phyloP scores from a whole-genome alignment of 345 rosid species.

The Microcos paniculata region DNA sequence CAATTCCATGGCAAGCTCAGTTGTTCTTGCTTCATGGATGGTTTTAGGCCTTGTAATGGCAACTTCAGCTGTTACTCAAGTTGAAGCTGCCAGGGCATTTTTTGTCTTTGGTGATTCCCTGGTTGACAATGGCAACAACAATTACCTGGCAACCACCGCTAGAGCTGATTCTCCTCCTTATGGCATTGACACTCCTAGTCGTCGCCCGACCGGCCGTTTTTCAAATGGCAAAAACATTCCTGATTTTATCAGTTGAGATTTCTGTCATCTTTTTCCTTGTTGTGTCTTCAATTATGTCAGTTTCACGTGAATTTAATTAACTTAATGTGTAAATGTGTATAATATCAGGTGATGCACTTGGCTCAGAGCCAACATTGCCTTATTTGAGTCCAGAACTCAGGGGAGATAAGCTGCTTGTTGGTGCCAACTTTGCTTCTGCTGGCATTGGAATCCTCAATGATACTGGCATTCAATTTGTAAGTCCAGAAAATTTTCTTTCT shows the following conservation, averaged over 20 bases:
- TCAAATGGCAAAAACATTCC: slow-evolving; percentile 88
- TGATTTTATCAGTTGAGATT: slow-evolving; percentile 64
- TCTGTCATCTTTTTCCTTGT: background rate
- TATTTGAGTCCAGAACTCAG: slow-evolving; percentile 68
- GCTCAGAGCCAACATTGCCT: slow-evolving; percentile 67
- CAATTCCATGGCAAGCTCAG: slow-evolving; percentile 22
- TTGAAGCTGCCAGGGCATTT: slow-evolving; percentile 45
- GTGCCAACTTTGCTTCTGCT: slow-evolving; percentile 97
- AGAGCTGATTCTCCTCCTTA: slow-evolving; percentile 78
- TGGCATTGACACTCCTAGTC: slow-evolving; percentile 79
- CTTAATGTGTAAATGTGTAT: background rate
- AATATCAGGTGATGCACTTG: slow-evolving; percentile 59
- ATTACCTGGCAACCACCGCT: slow-evolving; percentile 71
- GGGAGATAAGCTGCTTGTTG: slow-evolving; percentile 59
- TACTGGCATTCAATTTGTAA: slow-evolving; percentile 88
- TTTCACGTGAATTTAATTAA: background rate
- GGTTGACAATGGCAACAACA: slow-evolving; percentile 79
- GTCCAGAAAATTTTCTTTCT: slow-evolving; percentile 9
- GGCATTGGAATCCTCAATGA: slow-evolving; percentile 93
- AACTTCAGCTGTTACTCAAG: slow-evolving; percentile 25
- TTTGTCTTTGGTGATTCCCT: slow-evolving; percentile 74
- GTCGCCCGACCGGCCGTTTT: slow-evolving; percentile 76
- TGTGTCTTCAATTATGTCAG: background rate
- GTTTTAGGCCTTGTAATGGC: slow-evolving; percentile 11
- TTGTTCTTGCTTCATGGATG: background rate